phyloP scores from a whole-genome alignment of 1,284 basidiomycete genomes.

The Ustilago shanxiensis region DNA sequence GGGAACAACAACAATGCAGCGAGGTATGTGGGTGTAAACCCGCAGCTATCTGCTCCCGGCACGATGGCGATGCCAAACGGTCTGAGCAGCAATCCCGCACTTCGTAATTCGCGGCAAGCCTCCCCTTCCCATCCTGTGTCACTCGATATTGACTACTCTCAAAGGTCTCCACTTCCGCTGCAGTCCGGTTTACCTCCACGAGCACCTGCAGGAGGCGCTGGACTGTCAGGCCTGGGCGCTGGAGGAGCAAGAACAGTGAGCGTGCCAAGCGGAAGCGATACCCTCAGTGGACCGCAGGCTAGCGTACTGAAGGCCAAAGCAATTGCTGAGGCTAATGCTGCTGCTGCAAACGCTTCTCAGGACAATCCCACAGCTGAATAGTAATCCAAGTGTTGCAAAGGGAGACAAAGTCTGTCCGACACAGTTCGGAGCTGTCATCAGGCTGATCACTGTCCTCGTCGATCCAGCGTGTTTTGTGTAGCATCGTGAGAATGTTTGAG shows the following conservation, averaged over 20 bases:
- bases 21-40: background rate
- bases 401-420: background rate
- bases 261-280: constrained; percentile 64
- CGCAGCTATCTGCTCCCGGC: background rate
- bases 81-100: constrained; percentile 32
- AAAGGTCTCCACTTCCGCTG: background rate
- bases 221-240: constrained; percentile 63
- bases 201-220: constrained; percentile 31
- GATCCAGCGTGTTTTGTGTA: background rate
- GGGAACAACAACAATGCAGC: constrained; percentile 1
- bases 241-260: constrained; percentile 62
- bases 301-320: constrained; percentile 51
- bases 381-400: no score
- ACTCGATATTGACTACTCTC: constrained; percentile 1
- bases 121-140: background rate
- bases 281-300: constrained; percentile 64
- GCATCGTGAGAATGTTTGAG: background rate
- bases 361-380: no score
- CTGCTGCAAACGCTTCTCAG: background rate
- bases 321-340: constrained; percentile 30
- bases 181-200: constrained; percentile 1
- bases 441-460: background rate
- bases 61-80: constrained; percentile 29
- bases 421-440: background rate
- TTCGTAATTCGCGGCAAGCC: constrained; percentile 19